Evolutionary conservation across 2,329 filamentous ascomycete genomes (phyloP).

Genomic region (Diatrype stigma): DNA sequence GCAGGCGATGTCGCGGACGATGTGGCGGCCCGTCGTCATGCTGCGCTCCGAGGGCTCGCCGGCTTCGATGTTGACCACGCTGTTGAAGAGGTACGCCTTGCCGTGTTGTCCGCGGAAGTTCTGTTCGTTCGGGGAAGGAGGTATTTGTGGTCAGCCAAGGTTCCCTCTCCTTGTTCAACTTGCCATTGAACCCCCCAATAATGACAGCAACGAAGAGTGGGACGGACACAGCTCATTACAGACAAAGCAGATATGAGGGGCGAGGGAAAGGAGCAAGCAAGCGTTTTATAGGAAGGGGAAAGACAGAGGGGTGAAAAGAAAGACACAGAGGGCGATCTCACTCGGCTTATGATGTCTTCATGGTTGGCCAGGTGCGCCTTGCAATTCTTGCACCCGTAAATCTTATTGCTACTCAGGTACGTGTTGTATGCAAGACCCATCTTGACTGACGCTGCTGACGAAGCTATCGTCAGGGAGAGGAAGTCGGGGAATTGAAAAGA

Average conservation of each 20-base stretch:
- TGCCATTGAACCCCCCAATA: no score
- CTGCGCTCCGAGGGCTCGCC: slow-evolving; percentile 87
- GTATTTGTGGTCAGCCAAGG: no score
- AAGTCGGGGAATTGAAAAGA: no score
- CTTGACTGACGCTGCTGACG: slow-evolving; percentile 11
- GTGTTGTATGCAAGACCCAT: slow-evolving; percentile 93
- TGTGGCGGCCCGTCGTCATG: slow-evolving; percentile 95
- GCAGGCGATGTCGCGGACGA: slow-evolving; percentile 91
- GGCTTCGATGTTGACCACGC: slow-evolving; percentile 82
- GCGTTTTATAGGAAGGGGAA: no score
- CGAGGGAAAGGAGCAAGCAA: slow-evolving; percentile 2
- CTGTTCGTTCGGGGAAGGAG: slow-evolving; percentile 42
- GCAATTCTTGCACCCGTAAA: slow-evolving; percentile 91
- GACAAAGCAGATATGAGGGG: neutral
- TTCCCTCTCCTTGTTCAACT: no score
- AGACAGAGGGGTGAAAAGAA: neutral
- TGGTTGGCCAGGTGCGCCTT: slow-evolving; percentile 94
- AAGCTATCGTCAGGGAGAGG: no score
- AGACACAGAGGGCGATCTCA: slow-evolving; percentile 40
- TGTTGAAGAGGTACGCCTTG: slow-evolving; percentile 95
- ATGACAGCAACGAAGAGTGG: no score
- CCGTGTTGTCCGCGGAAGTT: slow-evolving; percentile 98
- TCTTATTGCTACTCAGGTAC: slow-evolving; percentile 80
- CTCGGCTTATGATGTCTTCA: slow-evolving; percentile 91
- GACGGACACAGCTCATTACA: no score